Evolutionary conservation across 2,329 filamentous ascomycete genomes (phyloP).

Genomic region (Monosporascus cannonballus): DNA sequence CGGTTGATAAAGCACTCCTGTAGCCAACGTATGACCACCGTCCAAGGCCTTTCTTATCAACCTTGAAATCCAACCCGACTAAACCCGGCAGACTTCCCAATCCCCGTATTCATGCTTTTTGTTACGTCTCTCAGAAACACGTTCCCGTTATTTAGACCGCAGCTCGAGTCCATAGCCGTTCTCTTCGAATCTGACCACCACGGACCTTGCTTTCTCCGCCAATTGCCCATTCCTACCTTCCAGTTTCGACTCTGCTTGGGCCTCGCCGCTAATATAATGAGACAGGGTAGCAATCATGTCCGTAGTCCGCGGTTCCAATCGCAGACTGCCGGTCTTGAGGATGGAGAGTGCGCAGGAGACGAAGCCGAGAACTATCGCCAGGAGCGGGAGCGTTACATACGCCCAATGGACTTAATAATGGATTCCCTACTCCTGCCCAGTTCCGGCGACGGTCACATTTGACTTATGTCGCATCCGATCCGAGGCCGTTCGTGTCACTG

Average conservation of each 20-base stretch:
- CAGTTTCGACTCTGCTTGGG: slow-evolving; percentile 11
- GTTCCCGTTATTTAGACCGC: slow-evolving; percentile 1
- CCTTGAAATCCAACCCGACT: too few relatives aligned
- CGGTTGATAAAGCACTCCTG: too few relatives aligned
- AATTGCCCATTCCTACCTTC: slow-evolving; percentile 11
- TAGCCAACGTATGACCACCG: too few relatives aligned
- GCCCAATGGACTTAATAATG: slow-evolving; percentile 15
- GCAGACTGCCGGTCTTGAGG: slow-evolving; percentile 9
- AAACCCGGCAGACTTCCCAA: too few relatives aligned
- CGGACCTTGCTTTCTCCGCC: slow-evolving; percentile 6
- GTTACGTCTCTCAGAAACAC: too few relatives aligned
- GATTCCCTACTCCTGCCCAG: slow-evolving; percentile 10
- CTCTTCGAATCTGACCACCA: slow-evolving; percentile 12
- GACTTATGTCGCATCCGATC: slow-evolving; percentile 12
- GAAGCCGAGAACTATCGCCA: slow-evolving; percentile 5
- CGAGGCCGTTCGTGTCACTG: slow-evolving; percentile 7
- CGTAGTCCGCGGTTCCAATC: slow-evolving; percentile 13
- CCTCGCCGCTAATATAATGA: slow-evolving; percentile 13
- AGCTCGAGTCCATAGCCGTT: slow-evolving; percentile 12
- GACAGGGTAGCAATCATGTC: slow-evolving; percentile 14
- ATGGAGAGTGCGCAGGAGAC: slow-evolving; percentile 10
- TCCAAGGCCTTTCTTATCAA: too few relatives aligned
- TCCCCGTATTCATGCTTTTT: too few relatives aligned
- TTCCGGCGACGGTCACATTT: slow-evolving; percentile 2
- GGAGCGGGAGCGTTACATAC: slow-evolving; percentile 13